Base-by-base conservation (phyloP, 192 early-diverging fungal genomes). In the Pecoramyces ruminantium region DNA sequence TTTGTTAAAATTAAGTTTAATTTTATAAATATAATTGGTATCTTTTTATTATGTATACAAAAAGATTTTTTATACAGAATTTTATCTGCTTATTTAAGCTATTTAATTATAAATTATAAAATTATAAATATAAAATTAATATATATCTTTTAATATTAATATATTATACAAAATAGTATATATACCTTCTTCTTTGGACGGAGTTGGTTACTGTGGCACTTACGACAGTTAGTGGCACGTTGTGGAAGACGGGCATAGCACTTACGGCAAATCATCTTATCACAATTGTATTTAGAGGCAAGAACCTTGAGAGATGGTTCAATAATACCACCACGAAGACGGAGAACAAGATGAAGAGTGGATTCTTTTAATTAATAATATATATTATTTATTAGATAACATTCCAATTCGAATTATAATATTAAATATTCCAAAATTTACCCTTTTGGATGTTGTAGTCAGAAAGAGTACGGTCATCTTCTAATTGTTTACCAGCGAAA, bases 191-290 rank as follows among this genome's bases (percentile, higher is more conserved):
- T 67, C 51, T 67, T 67, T 67, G 51, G 51, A 67, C 88, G 96
- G 86, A 99, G 94, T 91, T 99, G 97, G 93, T 95, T 97, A 88
- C 93, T 92, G 93, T 97, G 96, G 83, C 97, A 96, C 96, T 99
- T 99, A 85, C 98, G 93, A 92, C 98, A 99, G 94, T 99, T 99
- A 88, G 96, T 98, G 83, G 98, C 98, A 89, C 97, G 94, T 81
- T 95, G 95, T 79, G 98, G 98, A 82, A 99, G 94, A 87, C 97
- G 95, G 83, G 98, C 98, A 89, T 99, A 99, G 91, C 97, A 96
- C 92, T 99, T 99, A 89, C 97, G 94, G 95, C 97, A 99, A 85
- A 99, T 95, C 95, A 95, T 95, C 95, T 98, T 99, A 79, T 99
- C 97, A 92, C 97, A 99, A 94, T 97, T 97, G 93, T 94, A 99